phyloP scores from a whole-genome alignment of 2,329 filamentous ascomycete species.

The Claviceps cyperi region DNA sequence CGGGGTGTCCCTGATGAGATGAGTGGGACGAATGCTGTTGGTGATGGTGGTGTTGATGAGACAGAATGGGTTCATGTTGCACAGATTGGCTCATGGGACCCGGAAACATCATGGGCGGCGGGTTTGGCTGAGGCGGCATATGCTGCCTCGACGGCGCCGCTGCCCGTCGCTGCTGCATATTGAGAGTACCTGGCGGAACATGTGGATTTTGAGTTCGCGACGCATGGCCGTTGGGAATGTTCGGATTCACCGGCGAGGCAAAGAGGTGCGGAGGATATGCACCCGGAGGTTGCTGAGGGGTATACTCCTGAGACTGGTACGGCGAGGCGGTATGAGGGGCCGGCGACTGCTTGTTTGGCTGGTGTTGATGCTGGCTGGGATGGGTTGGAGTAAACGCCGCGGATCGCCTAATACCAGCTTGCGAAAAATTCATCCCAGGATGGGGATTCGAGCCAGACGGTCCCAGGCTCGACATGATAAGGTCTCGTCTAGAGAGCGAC shows the following conservation, averaged over 20 bases:
- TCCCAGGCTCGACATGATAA: slow-evolving; percentile 34
- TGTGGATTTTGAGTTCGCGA: slow-evolving; percentile 30
- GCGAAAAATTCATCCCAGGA: slow-evolving; percentile 37
- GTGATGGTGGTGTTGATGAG: slow-evolving; percentile 26
- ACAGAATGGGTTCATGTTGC: slow-evolving; percentile 27
- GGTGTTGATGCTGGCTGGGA: slow-evolving; percentile 34
- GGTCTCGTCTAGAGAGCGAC: not conserved
- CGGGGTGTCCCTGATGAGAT: slow-evolving; percentile 14
- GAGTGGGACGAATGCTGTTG: slow-evolving; percentile 15
- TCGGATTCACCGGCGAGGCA: slow-evolving; percentile 31
- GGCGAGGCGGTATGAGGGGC: slow-evolving; percentile 39
- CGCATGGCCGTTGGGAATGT: slow-evolving; percentile 28
- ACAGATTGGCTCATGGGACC: slow-evolving; percentile 26
- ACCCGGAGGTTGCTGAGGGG: slow-evolving; percentile 34
- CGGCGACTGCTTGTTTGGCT: slow-evolving; percentile 40
- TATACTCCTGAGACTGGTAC: slow-evolving; percentile 39
- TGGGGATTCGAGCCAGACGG: slow-evolving; percentile 36
- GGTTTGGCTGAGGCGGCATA: slow-evolving; percentile 26
- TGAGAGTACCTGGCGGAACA: slow-evolving; percentile 33
- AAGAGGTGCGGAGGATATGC: slow-evolving; percentile 40
- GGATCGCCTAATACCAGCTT: slow-evolving; percentile 33
- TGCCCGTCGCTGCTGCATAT: slow-evolving; percentile 29
- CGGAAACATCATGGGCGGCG: slow-evolving; percentile 23
- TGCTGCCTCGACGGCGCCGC: slow-evolving; percentile 28
- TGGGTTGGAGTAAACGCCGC: slow-evolving; percentile 30